Conservation (phyloP, 495 filamentous ascomycete genomes). For the Penicillium goetzii region DNA sequence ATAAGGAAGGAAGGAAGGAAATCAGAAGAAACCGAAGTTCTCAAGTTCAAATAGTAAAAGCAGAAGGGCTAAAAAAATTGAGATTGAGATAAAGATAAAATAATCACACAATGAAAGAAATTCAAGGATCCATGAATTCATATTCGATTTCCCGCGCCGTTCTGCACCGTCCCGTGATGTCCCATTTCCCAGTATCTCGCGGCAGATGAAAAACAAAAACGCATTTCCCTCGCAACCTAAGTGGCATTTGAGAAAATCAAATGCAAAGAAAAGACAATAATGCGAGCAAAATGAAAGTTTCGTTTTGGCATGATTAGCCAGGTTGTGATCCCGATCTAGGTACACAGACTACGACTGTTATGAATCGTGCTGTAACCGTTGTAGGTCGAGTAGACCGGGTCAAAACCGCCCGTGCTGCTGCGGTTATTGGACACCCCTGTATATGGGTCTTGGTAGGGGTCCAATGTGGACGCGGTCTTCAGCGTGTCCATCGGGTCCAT, state of each 20-base stretch:
- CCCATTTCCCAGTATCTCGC: slow-evolving; percentile 23
- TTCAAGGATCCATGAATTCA: slow-evolving; percentile 18
- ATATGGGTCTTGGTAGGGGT: slow-evolving; percentile 44
- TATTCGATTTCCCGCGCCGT: slow-evolving; percentile 23
- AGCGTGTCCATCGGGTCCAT: slow-evolving; percentile 50
- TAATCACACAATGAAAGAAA: slow-evolving; percentile 23
- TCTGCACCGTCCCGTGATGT: slow-evolving; percentile 33
- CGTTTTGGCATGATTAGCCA: neutral
- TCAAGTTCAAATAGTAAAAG: slow-evolving; percentile 7
- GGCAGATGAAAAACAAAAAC: slow-evolving; percentile 3
- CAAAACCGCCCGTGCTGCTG: slow-evolving; percentile 37
- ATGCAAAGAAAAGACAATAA: slow-evolving; percentile 16
- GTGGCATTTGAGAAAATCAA: slow-evolving; percentile 18
- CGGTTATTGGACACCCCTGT: slow-evolving; percentile 28
- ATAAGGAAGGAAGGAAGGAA: slow-evolving; percentile 7
- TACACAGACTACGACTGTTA: slow-evolving; percentile 43
- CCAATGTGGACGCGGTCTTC: slow-evolving; percentile 38
- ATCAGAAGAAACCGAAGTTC: slow-evolving; percentile 22
- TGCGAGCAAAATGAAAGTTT: slow-evolving; percentile 9
- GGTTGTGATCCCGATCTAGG: slow-evolving; percentile 21
- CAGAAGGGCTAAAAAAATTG: neutral
- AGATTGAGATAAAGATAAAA: slow-evolving; percentile 10
- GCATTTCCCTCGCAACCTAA: slow-evolving; percentile 10
- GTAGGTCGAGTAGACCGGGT: slow-evolving; percentile 43
- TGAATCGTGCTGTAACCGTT: slow-evolving; percentile 39